Base-by-base conservation (phyloP, 768 basidiomycete genomes). In the Tricholoma hemisulphureum region DNA sequence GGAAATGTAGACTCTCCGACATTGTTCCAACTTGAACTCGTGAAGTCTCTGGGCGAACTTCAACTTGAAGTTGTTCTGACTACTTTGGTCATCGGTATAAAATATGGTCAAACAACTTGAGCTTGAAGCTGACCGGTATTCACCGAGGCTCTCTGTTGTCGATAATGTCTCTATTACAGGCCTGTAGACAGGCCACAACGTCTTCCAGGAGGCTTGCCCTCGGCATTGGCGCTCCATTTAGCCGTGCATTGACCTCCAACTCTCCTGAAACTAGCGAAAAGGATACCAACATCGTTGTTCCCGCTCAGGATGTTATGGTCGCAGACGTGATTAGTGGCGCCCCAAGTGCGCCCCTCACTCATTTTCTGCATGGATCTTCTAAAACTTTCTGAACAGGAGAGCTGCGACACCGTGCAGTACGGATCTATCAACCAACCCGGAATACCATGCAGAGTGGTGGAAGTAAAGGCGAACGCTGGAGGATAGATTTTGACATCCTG, bases 381-480 rank as follows among this genome's bases (percentile, higher is more conserved):
- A 9, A 64, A 45, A 13, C 34, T 60, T 2, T 13, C 20, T 39
- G 3, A 51, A 3, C 35, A 96, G 95, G 73, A 60, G 88, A 97
- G 72, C 83, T 98, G 58, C 88, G 84, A 58, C 87, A 93, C 67
- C 91, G 96, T 51, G 77, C 84, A 18, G 95, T 97, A 41, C 86
- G 95, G 50, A 93, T 99, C 68, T 99, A 86, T 76, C 89, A 94
- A 70, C 93, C 95, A 2, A 87, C 95, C 5, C 87, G 91, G 57
- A 93, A 93, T 64, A 95, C 95, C 3, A 98, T 96, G 86, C 95
- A 98, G 74, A 95, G 93, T 54, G 96, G 93, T 50, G 81, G 86
- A 39, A 87, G 85, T 53, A 95, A 95, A 73, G 83, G 85, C 10
- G 83, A 89, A 63, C 86, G 89, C 65, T 99, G 96, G 96, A 80